Evolutionary conservation across 192 early-diverging fungal species (phyloP), one percentile per base, ranked within the genome.

Genomic region (Gamsiella multidivaricata): DNA sequence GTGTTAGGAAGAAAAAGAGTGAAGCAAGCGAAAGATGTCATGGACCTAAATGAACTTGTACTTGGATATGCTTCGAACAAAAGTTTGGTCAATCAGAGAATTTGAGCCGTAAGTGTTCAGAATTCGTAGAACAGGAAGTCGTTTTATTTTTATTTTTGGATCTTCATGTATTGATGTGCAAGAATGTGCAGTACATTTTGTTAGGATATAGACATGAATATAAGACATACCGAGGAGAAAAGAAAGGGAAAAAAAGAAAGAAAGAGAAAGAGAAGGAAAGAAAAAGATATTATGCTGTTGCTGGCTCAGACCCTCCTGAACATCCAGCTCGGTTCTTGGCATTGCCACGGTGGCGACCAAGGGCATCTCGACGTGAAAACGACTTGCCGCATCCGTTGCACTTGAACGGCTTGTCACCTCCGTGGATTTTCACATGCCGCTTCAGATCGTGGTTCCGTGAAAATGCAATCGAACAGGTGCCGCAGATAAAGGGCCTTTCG

Each of bases 381-480:
- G 85, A 81, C 23, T 91, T 89, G 15, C 84, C 83, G 65, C 93
- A 94, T 43, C 87, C 78, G 12, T 81, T 75, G 54, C 93, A 94
- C 29, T 84, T 88, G 80, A 88, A 90, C 17, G 90, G 91, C 75
- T 90, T 90, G 55, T 88, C 83, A 25, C 91, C 91, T 32, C 86
- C 87, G 47, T 94, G 93, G 25, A 93, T 73, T 67, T 90, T 91
- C 76, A 88, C 84, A 62, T 94, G 92, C 23, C 96, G 88, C 74
- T 94, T 97, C 54, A 94, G 83, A 70, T 97, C 79, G 67, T 97
- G 94, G 71, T 95, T 92, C 5, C 95, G 88, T 25, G 94, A 88
- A 81, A 97, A 97, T 5, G 86, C 76, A 36, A 86, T 81, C 7
- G 85, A 55, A 76, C 95, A 97, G 82, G 85, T 88, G 8, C 66